Evolutionary conservation across 208 protist genomes (phyloP), one percentile per base, ranked within the genome.

Genomic region (Trypanosoma conorhini): DNA sequence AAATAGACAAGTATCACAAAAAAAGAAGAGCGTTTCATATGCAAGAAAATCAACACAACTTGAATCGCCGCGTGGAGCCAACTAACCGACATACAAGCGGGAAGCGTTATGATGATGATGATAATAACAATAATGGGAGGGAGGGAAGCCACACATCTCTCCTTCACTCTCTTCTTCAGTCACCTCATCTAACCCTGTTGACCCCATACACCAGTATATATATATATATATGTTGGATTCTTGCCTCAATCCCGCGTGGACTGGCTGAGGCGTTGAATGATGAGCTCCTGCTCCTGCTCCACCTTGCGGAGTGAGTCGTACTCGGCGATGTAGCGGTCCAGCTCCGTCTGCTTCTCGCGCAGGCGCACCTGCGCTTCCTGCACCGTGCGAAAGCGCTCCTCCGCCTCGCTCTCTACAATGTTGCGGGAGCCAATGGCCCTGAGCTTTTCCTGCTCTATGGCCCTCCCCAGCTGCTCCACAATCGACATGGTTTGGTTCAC

Each of bases 311-410:
- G 82, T 0, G 89, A 93, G 28, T 94, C 82, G 74, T 97, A 94
- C 75, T 97, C 89, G 4, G 87, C 83, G 9, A 90, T 71, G 79
- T 97, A 92, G n/a, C 92, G 85, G 72, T 97, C 92, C 24, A 95
- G 73, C 79, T 97, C 89, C 62, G 88, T 89, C 67, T 94, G 87
- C 71, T 95, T 95, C 66, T 97, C 92, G 8, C 87, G 87, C 21
- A 97, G 73, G 17, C 88, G 85, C 24, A 97, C 77, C 67, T 94
- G 86, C 12, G 87, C 88, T 78, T 97, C 92, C 64, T 88, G 86
- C 61, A 91, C 67, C 2, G 79, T 80, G 44, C 89, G 85, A 38
- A 80, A 83, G 10, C 92, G 83, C 60, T 92, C 87, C 78, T 97
- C 92, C 12, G 80, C 79, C 72, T 97, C 92, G 62, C 89, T 90